Percentiles rank a stretch among this genome's conserved stretches.
These are phyloP conservation scores for Vitis labrusca DNA, from an alignment of 164 flowering plant genomes.

Conservation along the genomic window DNA sequence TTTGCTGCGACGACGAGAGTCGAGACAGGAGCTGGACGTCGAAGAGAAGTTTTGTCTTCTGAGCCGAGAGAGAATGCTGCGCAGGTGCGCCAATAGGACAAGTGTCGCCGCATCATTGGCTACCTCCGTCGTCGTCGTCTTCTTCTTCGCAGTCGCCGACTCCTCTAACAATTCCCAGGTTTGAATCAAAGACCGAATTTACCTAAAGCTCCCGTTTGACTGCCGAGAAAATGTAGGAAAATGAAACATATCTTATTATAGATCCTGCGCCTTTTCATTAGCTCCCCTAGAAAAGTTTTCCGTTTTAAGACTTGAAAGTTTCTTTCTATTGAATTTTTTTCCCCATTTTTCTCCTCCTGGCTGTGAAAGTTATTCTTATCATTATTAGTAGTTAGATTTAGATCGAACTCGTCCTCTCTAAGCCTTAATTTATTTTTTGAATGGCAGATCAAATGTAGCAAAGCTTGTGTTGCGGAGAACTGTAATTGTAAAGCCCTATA, in stretches of 20 bases:
- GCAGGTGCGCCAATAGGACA: background rate
- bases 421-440: background rate
- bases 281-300: too few species aligned
- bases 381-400: background rate
- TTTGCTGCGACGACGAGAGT: background rate
- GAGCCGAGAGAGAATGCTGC: constrained; percentile 1
- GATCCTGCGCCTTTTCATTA: background rate
- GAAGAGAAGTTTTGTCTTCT: too few species aligned
- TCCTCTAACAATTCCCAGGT: constrained; percentile 25
- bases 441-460: constrained; percentile 68
- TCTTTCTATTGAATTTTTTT: too few species aligned
- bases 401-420: background rate
- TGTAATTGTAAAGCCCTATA: constrained; percentile 55
- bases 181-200: background rate
- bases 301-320: too few species aligned
- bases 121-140: background rate
- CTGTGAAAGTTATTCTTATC: too few species aligned
- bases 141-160: constrained; percentile 13
- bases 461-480: constrained; percentile 61
- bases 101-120: constrained; percentile 16
- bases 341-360: too few species aligned
- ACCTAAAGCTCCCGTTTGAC: too few species aligned
- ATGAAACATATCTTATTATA: too few species aligned
- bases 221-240: background rate
- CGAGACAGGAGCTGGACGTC: too few species aligned